Evolutionary conservation across 805 yeast species (phyloP), one percentile per base, ranked within the genome.

Genomic region (Teunomyces barrocoloradensis): DNA sequence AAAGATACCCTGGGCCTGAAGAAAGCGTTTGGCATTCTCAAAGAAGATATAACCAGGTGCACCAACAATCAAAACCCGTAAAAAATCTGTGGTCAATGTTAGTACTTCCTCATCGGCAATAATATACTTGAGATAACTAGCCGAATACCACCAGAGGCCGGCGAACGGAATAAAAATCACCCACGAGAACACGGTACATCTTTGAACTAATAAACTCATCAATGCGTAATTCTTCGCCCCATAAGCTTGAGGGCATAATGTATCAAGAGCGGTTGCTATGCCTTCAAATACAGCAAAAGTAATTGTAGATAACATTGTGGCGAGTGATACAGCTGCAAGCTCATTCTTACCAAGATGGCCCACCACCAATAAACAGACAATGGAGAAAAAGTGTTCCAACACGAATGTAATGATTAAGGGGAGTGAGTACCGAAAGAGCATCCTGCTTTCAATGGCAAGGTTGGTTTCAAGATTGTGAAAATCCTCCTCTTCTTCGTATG

Each of bases 1-100:
- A 52, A 73, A 73, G 27, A 73, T 73, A 6, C 78, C 77, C 53
- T 73, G 78, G 0, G 77, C 74, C 53, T 73, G 78, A 43, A 73
- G 56, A 43, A 72, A 73, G 20, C 78, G 53, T 46, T 73, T 73
- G 21, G 63, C 63, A 53, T 63, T 61, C 47, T 73, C 77, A 54
- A 73, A 73, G 40, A 71, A 65, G 10, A 73, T 72, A 53, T 73
- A 73, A 1, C 68, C 73, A 3, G 78, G 78, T 4, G 70, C 77
- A 2, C 77, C 77, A 1, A 59, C 33, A 3, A 67, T 66, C 42
- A 72, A 46, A 9, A 71, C 50, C 33, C 74, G 57, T 39, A 73
- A 58, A 51, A 68, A 73, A 32, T 49, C 50, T 12, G 65, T 54
- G 30, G 78, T 72, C 30, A 73, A 57, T 4, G 53, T 43, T 12